phyloP scores from a whole-genome alignment of 441 rosid genomes.

The Erodium moschatum region DNA sequence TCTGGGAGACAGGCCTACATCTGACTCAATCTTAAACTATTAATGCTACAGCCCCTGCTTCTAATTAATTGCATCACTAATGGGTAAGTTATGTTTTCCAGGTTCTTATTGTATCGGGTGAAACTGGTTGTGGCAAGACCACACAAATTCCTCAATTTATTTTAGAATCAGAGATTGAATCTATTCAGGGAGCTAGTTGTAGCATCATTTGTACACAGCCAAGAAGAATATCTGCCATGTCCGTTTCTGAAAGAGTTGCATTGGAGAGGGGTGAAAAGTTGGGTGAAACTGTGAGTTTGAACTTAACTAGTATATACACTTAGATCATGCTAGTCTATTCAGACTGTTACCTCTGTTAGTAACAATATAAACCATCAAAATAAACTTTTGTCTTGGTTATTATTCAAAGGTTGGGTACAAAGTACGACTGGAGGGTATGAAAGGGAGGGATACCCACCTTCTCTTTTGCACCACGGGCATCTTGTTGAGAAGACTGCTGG shows the following conservation, averaged over 20 bases:
- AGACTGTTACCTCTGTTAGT: not conserved
- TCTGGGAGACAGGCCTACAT: not conserved
- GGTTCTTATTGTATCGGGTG: constrained; percentile 94
- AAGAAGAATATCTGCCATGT: constrained; percentile 93
- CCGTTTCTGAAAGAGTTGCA: constrained; percentile 92
- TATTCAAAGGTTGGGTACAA: constrained; percentile 92
- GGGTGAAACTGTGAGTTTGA: constrained; percentile 73
- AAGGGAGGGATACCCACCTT: constrained; percentile 85
- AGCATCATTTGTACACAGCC: constrained; percentile 96
- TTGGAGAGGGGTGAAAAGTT: constrained; percentile 94
- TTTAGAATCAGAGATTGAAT: constrained; percentile 91
- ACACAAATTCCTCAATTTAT: constrained; percentile 95
- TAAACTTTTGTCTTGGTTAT: not conserved
- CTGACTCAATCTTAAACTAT: not conserved
- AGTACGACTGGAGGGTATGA: constrained; percentile 96
- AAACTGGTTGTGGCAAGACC: constrained; percentile 99
- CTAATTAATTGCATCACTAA: not conserved
- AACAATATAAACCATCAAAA: constrained; percentile 25
- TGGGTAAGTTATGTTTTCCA: constrained; percentile 22
- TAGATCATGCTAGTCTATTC: not conserved
- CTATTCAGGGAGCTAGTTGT: constrained; percentile 94
- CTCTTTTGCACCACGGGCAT: constrained; percentile 97
- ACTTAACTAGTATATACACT: not conserved
- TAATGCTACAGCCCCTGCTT: not conserved
- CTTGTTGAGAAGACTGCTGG: constrained; percentile 71